Evolutionary conservation across 495 filamentous ascomycete genomes (phyloP), one percentile per base, ranked within the genome.

Genomic region (Penicillium samsonianum): DNA sequence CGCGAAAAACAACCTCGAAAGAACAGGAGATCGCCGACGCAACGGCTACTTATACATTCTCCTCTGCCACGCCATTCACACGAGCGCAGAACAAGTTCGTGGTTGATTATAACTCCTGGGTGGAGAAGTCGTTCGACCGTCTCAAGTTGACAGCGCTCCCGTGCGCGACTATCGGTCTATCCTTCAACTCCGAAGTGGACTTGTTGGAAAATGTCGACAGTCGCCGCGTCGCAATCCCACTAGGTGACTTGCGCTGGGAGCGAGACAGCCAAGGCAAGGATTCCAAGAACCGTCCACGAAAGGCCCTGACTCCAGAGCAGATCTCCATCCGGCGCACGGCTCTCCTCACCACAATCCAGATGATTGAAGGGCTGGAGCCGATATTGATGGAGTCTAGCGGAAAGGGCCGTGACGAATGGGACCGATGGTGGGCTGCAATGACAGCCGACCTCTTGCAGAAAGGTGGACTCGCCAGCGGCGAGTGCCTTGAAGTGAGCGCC

Each of bases 401-500:
- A 25, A 94, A 96, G 77, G 88, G 86, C 64, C 84, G 88, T 65
- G 90, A 95, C 60, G 93, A 96, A 73, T 98, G 91, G 91, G 90
- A 96, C 69, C 78, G 84, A 40, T 96, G 91, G 92, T 86, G 88
- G 77, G 84, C 88, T 33, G 89, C 87, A 62, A 89, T 96, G 88
- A 93, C 88, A 78, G 82, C 82, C 41, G 89, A 92, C 74, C 76
- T 96, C 67, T 79, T 96, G 59, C 87, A 89, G 65, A 83, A 90
- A 57, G 84, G 86, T 43, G 89, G 91, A 20, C 85, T 90, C 23
- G 83, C 84, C 33, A 90, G 84, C 76, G 91, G 92, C 41, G 92
- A 98, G 73, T 95, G 91, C 71, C 74, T 98, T 43, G 92, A 97
- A 78, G 83, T 94, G 55, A 92, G 92, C 50, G 92, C 90, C n/a